Evolutionary conservation across 441 rosid genomes (phyloP).

Genomic region (Flueggea neowawraea): DNA sequence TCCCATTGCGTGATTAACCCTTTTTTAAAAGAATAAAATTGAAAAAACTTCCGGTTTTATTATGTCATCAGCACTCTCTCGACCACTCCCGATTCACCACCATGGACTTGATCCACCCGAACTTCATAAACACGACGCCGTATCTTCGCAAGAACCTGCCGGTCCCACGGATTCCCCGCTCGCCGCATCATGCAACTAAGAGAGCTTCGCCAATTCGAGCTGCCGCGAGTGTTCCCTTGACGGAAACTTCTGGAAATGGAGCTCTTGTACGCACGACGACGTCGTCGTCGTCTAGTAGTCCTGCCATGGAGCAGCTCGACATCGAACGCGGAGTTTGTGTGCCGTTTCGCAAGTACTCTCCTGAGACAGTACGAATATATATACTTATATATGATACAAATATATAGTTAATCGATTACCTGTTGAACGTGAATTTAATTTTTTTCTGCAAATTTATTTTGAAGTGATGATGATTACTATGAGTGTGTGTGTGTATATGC

Average conservation of each 20-base stretch:
- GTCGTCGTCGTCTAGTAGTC: not conserved
- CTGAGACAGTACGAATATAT: constrained; percentile 68
- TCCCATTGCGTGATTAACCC: too few relatives aligned
- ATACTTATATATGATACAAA: too few relatives aligned
- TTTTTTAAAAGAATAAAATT: too few relatives aligned
- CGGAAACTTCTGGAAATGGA: too few relatives aligned
- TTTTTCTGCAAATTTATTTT: not conserved
- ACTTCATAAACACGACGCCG: not conserved
- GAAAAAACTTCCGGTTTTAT: too few relatives aligned
- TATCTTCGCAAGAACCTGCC: not conserved
- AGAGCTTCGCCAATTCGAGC: too few relatives aligned
- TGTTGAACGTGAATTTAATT: too few relatives aligned
- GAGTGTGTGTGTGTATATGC: too few relatives aligned
- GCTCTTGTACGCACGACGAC: not conserved
- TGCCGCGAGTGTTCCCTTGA: too few relatives aligned
- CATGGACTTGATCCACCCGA: constrained; percentile 3
- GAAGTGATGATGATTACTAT: not conserved
- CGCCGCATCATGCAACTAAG: too few relatives aligned
- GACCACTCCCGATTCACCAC: not conserved
- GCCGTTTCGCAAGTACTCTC: constrained; percentile 96
- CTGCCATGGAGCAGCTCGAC: constrained; percentile 83
- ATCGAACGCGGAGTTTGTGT: constrained; percentile 95
- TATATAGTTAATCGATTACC: too few relatives aligned
- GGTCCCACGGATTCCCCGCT: too few relatives aligned
- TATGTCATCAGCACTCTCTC: not conserved